A percentile compares a stretch with the other conserved stretches of the same genome.
Conservation (phyloP, 257 asterid species). For the Vinca minor region DNA sequence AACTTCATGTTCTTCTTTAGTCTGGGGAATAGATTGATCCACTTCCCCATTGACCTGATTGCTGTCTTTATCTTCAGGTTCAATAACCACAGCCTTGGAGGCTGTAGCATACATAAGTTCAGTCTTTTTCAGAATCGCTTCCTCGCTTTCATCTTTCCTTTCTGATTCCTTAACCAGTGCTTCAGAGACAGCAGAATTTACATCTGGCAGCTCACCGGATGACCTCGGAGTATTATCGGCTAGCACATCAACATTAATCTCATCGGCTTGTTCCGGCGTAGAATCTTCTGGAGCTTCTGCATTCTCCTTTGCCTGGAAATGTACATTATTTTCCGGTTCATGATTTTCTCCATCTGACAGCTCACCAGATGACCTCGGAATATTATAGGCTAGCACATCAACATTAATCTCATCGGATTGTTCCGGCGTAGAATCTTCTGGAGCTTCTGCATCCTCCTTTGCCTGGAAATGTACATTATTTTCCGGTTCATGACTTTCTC, state of each 20-base stretch:
- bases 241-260: constrained; percentile 20
- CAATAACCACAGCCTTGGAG: constrained; percentile 22
- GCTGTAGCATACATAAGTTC: constrained; percentile 24
- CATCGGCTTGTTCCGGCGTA: constrained; percentile 18
- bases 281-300: constrained; percentile 16
- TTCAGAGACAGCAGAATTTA: constrained; percentile 24
- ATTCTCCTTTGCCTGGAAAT: constrained; percentile 21
- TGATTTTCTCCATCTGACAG: constrained; percentile 14
- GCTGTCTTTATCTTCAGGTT: constrained; percentile 22
- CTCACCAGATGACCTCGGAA: constrained; percentile 25
- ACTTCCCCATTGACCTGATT: constrained; percentile 18
- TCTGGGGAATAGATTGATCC: constrained; percentile 24
- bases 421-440: constrained; percentile 16
- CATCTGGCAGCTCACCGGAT: constrained; percentile 23
- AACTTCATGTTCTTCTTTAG: constrained; percentile 20
- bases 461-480: constrained; percentile 15
- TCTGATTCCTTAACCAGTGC: constrained; percentile 20
- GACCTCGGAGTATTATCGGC: constrained; percentile 23
- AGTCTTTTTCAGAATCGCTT: constrained; percentile 18
- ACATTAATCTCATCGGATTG: constrained; percentile 20
- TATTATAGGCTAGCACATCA: constrained; percentile 22
- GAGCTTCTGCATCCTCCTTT: constrained; percentile 21
- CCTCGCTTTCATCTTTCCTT: constrained; percentile 27
- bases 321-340: constrained; percentile 19
- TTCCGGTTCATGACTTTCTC: constrained; percentile 18